These are phyloP conservation scores for Eucalyptus melliodora DNA, from an alignment of 345 rosid species.

Conservation along the genomic window DNA sequence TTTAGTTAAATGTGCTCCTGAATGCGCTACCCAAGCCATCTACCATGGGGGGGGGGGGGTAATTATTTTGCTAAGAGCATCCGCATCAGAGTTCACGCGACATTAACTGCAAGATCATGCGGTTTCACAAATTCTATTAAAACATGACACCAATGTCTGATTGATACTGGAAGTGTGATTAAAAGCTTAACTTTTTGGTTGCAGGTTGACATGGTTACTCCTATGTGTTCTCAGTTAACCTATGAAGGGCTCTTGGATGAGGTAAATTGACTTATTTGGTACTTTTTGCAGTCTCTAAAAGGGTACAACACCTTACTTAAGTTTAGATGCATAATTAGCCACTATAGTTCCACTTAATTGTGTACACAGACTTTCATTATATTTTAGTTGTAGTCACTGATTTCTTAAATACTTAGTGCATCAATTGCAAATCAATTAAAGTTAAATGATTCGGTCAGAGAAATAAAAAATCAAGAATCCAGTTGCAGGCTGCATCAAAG, in stretches of 20 bases:
- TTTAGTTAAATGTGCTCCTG: neutral
- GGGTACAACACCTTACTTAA: neutral
- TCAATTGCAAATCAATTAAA: neutral
- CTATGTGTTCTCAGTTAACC: slow-evolving; percentile 89
- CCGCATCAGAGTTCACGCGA: neutral
- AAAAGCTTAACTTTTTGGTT: neutral
- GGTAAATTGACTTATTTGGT: slow-evolving; percentile 20
- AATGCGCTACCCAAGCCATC: neutral
- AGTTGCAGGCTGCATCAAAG: neutral
- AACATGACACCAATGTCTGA: neutral
- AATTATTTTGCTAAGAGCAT: neutral
- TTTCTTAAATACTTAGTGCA: neutral
- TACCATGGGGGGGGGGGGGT: neutral
- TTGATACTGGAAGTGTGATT: neutral
- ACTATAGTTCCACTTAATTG: neutral
- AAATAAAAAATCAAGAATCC: neutral
- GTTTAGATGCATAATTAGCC: neutral
- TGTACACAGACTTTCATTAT: neutral
- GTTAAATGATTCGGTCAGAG: neutral
- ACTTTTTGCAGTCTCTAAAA: neutral
- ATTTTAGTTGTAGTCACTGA: neutral
- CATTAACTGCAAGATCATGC: neutral
- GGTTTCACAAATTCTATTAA: neutral
- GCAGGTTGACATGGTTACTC: slow-evolving; percentile 96
- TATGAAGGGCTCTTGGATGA: slow-evolving; percentile 94